Conservation (phyloP, 352 stramenopile genomes). For the Globisporangium cylindrosporum region DNA sequence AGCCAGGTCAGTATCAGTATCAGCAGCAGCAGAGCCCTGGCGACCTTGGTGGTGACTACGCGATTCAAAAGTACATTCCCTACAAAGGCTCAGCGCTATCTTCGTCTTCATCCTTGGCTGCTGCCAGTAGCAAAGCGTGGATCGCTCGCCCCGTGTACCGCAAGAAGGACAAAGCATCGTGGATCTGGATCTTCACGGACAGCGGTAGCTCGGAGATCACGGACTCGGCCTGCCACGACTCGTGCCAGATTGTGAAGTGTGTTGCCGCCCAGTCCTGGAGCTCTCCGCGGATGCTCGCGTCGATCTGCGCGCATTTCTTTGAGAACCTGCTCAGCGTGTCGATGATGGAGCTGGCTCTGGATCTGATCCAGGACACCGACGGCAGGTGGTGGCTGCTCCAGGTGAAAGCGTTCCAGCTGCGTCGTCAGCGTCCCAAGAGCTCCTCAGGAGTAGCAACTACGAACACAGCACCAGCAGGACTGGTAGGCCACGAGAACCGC, state of each 20-base stretch:
- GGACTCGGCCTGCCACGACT: slow-evolving; percentile 19
- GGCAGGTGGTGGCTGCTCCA: slow-evolving; percentile 68
- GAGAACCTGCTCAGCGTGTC: slow-evolving; percentile 36
- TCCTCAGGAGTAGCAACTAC: background rate
- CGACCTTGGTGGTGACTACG: background rate
- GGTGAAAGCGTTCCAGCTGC: slow-evolving; percentile 59
- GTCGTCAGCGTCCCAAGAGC: slow-evolving; percentile 16
- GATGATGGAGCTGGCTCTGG: slow-evolving; percentile 49
- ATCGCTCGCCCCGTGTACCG: slow-evolving; percentile 49
- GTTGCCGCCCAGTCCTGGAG: slow-evolving; percentile 48
- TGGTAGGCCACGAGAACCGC: slow-evolving; percentile 13
- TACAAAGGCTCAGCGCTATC: slow-evolving; percentile 28
- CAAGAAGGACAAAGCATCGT: slow-evolving; percentile 49
- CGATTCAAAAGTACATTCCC: slow-evolving; percentile 49
- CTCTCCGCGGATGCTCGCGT: slow-evolving; percentile 35
- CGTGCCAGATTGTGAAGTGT: slow-evolving; percentile 64
- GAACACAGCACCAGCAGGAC: background rate
- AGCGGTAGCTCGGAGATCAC: slow-evolving; percentile 10
- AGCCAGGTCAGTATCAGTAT: background rate
- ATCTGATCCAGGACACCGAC: slow-evolving; percentile 50
- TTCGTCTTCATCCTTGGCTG: background rate
- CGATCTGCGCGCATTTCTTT: slow-evolving; percentile 30
- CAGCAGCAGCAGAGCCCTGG: too few species aligned
- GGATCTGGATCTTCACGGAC: slow-evolving; percentile 56
- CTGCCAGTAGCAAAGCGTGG: slow-evolving; percentile 33